Conservation (phyloP, 345 rosid species). For the Lepidium didymum region DNA sequence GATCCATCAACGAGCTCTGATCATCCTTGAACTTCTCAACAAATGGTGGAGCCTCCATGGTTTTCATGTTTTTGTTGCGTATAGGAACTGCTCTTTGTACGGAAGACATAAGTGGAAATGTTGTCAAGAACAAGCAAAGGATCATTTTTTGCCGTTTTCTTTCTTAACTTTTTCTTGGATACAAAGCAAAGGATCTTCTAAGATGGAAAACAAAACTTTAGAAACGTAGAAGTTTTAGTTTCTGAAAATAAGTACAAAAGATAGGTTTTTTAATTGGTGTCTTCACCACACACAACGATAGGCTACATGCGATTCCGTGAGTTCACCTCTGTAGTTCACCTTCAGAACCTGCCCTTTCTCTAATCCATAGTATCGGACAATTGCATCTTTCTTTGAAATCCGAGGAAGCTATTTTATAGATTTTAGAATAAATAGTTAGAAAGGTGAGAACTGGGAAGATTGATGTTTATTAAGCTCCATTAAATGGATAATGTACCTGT, state of each 20-base stretch:
- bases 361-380: slow-evolving; percentile 22
- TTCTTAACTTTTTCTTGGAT: neutral
- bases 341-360: slow-evolving; percentile 31
- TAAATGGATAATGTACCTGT: slow-evolving; percentile 43
- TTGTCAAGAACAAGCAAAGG: slow-evolving; percentile 13
- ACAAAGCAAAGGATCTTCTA: slow-evolving; percentile 17
- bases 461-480: neutral
- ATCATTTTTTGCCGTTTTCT: neutral
- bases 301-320: slow-evolving; percentile 23
- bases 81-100: slow-evolving; percentile 7
- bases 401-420: slow-evolving; percentile 23
- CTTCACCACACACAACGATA: slow-evolving; percentile 31
- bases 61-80: neutral
- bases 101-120: slow-evolving; percentile 13
- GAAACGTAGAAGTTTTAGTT: neutral
- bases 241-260: neutral
- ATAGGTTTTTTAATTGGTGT: neutral
- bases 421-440: neutral
- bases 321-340: slow-evolving; percentile 24
- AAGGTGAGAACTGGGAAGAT: no score
- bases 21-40: slow-evolving; percentile 47
- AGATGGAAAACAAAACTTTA: neutral
- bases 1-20: slow-evolving; percentile 69
- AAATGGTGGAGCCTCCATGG: slow-evolving; percentile 19
- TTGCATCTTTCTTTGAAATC: slow-evolving; percentile 21